Percentiles rank a stretch among this genome's conserved stretches.
These are phyloP conservation scores for Sapria himalayana DNA, from an alignment of 345 rosid genomes.

Conservation along the genomic window DNA sequence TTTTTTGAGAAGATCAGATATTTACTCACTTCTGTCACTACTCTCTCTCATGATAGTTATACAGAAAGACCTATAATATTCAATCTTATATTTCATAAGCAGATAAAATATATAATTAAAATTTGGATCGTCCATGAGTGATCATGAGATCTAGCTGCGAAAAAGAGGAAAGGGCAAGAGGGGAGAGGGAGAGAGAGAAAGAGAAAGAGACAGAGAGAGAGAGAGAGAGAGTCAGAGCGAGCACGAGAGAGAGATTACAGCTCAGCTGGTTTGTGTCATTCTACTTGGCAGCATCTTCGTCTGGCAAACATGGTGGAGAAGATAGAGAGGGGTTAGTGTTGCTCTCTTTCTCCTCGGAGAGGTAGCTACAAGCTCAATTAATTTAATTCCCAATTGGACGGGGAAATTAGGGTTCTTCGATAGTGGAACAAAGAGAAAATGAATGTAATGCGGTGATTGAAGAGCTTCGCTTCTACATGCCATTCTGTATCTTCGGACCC, in stretches of 20 bases:
- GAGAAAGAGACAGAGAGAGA: neutral
- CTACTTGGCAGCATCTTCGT: neutral
- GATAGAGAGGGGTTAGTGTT: conserved; percentile 15
- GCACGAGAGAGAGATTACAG: neutral
- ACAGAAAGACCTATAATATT: no score
- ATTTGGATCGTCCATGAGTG: neutral
- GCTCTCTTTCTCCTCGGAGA: conserved; percentile 18
- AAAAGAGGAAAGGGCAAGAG: neutral
- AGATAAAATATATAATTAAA: no score
- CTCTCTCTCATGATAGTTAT: no score
- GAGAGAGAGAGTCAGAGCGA: conserved; percentile 1
- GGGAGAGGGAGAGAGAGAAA: neutral
- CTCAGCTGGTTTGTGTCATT: conserved; percentile 5
- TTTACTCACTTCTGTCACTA: no score
- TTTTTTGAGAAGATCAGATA: no score
- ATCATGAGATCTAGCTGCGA: neutral
- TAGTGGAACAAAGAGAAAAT: conserved; percentile 14
- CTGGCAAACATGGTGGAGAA: conserved; percentile 12
- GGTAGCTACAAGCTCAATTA: neutral
- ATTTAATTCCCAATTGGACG: neutral
- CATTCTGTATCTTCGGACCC: conserved; percentile 64
- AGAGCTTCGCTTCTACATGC: conserved; percentile 94
- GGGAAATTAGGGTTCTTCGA: conserved; percentile 11
- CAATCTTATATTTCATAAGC: no score
- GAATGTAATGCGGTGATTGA: conserved; percentile 91